Evolutionary conservation across 2,329 filamentous ascomycete species (phyloP).

Genomic region (Fusarium metavorans): DNA sequence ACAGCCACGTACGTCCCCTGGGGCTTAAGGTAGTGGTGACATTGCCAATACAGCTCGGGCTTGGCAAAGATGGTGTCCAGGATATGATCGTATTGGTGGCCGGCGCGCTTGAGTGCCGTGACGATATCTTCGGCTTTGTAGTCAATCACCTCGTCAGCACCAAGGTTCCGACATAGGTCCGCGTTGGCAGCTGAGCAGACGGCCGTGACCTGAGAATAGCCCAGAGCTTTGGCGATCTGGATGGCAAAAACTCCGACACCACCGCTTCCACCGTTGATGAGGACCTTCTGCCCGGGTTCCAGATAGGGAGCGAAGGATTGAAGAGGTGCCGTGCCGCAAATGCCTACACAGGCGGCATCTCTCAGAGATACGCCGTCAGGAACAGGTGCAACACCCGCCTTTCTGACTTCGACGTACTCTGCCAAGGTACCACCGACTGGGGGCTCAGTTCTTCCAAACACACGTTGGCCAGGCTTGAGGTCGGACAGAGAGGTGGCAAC

Average conservation of each 20-base stretch:
- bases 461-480: constrained; percentile 9
- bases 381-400: constrained; percentile 4
- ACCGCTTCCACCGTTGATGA: constrained; percentile 35
- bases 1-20: constrained; percentile 24
- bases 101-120: not conserved
- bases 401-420: constrained; percentile 29
- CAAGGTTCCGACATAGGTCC: constrained; percentile 12
- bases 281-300: not conserved
- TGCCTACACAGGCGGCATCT: constrained; percentile 25
- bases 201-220: constrained; percentile 8
- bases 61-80: constrained; percentile 28
- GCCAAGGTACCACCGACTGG: constrained; percentile 20
- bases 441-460: constrained; percentile 27
- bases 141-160: constrained; percentile 20
- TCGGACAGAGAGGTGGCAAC: not conserved
- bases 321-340: constrained; percentile 22
- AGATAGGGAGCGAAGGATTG: constrained; percentile 14
- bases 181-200: constrained; percentile 23
- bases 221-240: constrained; percentile 27
- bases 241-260: constrained; percentile 33
- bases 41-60: constrained; percentile 30
- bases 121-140: constrained; percentile 11
- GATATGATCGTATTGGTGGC: constrained; percentile 10
- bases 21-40: constrained; percentile 14
- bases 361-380: constrained; percentile 7